Evolutionary conservation across 2,329 filamentous ascomycete genomes (phyloP).

Genomic region (Daldinia sp.): DNA sequence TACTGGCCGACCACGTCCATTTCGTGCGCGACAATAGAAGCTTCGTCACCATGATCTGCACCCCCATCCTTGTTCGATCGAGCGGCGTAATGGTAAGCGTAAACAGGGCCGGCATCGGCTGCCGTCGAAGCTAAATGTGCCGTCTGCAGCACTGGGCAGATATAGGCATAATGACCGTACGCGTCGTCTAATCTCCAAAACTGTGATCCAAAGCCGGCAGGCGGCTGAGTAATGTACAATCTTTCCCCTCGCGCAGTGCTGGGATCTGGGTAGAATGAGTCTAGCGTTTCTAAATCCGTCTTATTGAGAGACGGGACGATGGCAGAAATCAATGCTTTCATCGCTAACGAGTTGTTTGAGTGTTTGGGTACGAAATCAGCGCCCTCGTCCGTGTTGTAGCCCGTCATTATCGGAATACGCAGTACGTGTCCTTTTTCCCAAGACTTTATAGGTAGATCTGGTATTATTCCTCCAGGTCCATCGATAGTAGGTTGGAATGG

Average conservation of each 20-base stretch:
- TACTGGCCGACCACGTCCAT: constrained; percentile 45
- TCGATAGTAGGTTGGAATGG: constrained; percentile 77
- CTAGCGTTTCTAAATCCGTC: constrained; percentile 62
- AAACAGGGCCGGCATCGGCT: constrained; percentile 47
- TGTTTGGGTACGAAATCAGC: constrained; percentile 66
- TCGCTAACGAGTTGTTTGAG: constrained; percentile 58
- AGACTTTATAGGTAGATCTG: constrained; percentile 64
- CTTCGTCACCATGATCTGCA: constrained; percentile 60
- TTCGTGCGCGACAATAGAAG: constrained; percentile 55
- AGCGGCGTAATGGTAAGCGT: constrained; percentile 68
- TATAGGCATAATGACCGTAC: constrained; percentile 71
- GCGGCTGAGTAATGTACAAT: constrained; percentile 51
- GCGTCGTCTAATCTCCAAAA: constrained; percentile 66
- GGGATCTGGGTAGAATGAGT: constrained; percentile 70
- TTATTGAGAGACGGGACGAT: constrained; percentile 66
- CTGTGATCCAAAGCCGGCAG: constrained; percentile 57
- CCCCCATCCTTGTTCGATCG: constrained; percentile 49
- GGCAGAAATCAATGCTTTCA: constrained; percentile 66
- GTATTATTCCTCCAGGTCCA: constrained; percentile 61
- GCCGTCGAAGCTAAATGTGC: constrained; percentile 54
- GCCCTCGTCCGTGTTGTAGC: constrained; percentile 76
- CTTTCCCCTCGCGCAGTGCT: constrained; percentile 48
- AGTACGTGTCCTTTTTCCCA: constrained; percentile 63
- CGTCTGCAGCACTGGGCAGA: constrained; percentile 69
- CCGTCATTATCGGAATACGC: constrained; percentile 70